Percentiles rank a stretch among this genome's conserved stretches.
Evolutionary conservation across 1,139 yeast genomes (phyloP).

Genomic region (Candida dubliniensis): DNA sequence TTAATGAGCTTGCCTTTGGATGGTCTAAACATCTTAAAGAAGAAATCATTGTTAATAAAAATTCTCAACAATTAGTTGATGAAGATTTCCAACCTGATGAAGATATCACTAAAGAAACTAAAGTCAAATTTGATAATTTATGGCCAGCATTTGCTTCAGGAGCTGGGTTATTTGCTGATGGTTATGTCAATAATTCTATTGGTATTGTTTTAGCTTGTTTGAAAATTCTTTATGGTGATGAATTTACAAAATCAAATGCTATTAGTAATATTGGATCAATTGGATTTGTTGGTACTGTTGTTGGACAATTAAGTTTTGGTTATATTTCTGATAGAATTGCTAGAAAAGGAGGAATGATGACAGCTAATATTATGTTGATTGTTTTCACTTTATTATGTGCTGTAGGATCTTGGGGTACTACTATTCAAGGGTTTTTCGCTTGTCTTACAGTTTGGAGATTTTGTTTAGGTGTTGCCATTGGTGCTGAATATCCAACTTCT

Average conservation of each 20-base stretch:
- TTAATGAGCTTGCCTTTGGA: slow-evolving; percentile 36
- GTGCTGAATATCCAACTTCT: slow-evolving; percentile 92
- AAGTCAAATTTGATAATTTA: slow-evolving; percentile 28
- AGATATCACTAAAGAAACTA: slow-evolving; percentile 12
- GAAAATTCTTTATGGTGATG: slow-evolving; percentile 59
- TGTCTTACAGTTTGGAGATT: slow-evolving; percentile 84
- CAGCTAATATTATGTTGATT: slow-evolving; percentile 70
- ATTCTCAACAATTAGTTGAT: slow-evolving; percentile 23
- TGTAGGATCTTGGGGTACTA: slow-evolving; percentile 80
- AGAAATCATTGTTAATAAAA: slow-evolving; percentile 27
- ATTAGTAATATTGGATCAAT: slow-evolving; percentile 77
- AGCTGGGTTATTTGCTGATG: slow-evolving; percentile 88
- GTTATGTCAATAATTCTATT: slow-evolving; percentile 82
- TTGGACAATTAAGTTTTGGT: slow-evolving; percentile 83
- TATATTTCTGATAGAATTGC: slow-evolving; percentile 74
- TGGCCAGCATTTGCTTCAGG: slow-evolving; percentile 87
- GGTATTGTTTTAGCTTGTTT: slow-evolving; percentile 75
- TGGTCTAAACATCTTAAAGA: slow-evolving; percentile 31
- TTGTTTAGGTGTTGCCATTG: slow-evolving; percentile 81
- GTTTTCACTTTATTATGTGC: slow-evolving; percentile 74
- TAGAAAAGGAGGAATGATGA: slow-evolving; percentile 77
- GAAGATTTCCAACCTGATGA: slow-evolving; percentile 23
- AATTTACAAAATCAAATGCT: slow-evolving; percentile 63
- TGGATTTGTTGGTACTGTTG: slow-evolving; percentile 87
- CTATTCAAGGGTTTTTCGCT: slow-evolving; percentile 67